Conservation (phyloP, 1,284 basidiomycete species). For the Malassezia sympodialis region DNA sequence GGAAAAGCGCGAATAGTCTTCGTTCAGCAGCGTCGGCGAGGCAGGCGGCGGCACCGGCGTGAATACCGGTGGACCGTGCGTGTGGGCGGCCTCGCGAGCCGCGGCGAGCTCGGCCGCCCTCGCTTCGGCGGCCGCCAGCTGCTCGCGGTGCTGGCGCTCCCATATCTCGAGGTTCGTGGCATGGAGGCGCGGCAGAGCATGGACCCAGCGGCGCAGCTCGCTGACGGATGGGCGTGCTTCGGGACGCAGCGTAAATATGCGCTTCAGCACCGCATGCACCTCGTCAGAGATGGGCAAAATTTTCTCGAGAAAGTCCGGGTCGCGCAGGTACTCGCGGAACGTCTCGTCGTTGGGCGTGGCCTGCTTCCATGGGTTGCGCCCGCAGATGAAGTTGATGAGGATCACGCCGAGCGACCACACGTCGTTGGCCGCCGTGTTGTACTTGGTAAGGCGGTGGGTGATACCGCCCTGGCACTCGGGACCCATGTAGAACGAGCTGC, state of each 20-base stretch:
- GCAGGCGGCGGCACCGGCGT: neutral
- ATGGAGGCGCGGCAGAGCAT: slow-evolving; percentile 32
- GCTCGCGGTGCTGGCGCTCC: slow-evolving; percentile 8
- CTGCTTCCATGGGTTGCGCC: slow-evolving; percentile 75
- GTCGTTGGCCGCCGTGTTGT: slow-evolving; percentile 64
- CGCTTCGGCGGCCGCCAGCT: no score
- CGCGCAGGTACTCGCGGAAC: slow-evolving; percentile 52
- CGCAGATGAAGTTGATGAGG: slow-evolving; percentile 80
- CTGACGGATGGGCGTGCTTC: slow-evolving; percentile 34
- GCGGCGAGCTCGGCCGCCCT: neutral
- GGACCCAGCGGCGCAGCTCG: slow-evolving; percentile 33
- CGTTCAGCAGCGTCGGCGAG: neutral
- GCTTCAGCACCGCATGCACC: slow-evolving; percentile 40
- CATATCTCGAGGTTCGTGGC: slow-evolving; percentile 37
- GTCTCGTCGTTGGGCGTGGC: slow-evolving; percentile 64
- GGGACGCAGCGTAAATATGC: slow-evolving; percentile 40
- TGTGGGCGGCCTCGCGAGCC: neutral
- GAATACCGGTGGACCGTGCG: neutral
- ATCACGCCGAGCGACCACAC: slow-evolving; percentile 88
- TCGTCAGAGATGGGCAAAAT: slow-evolving; percentile 46
- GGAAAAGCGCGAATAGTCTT: neutral
- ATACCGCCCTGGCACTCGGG: slow-evolving; percentile 88
- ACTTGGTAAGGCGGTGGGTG: slow-evolving; percentile 53
- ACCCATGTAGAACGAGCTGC: slow-evolving; percentile 92
- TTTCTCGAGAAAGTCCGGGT: slow-evolving; percentile 40